These are phyloP conservation scores for Camelina laxa DNA, from an alignment of 345 rosid species.

Conservation along the genomic window DNA sequence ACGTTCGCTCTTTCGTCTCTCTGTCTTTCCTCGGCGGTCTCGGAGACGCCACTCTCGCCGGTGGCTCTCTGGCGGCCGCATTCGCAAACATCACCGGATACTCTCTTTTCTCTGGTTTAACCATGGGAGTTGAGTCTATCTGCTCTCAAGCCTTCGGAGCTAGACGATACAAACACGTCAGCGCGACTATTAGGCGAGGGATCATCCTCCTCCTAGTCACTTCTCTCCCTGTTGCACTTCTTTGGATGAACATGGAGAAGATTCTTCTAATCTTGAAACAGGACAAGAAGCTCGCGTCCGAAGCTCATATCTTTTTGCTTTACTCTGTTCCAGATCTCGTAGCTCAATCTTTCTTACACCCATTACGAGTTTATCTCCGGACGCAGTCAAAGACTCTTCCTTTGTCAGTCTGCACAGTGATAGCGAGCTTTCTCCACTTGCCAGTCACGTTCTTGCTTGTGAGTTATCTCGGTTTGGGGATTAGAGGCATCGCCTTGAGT, in stretches of 20 bases:
- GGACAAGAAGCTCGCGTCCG: constrained; percentile 58
- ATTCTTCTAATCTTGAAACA: constrained; percentile 69
- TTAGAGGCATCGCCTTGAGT: constrained; percentile 73
- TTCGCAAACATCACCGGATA: constrained; percentile 94
- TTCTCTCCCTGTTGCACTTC: constrained; percentile 67
- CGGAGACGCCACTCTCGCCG: constrained; percentile 74
- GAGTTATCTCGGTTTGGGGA: constrained; percentile 58
- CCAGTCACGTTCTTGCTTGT: constrained; percentile 71
- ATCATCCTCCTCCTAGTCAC: constrained; percentile 60
- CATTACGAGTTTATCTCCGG: constrained; percentile 80
- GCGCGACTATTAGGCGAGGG: constrained; percentile 69
- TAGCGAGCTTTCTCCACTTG: constrained; percentile 65
- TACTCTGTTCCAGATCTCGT: constrained; percentile 86
- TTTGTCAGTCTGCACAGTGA: constrained; percentile 62
- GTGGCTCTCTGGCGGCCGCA: constrained; percentile 84
- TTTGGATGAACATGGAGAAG: constrained; percentile 76
- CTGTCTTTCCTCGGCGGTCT: constrained; percentile 76
- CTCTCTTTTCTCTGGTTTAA: constrained; percentile 84
- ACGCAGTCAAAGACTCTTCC: constrained; percentile 81
- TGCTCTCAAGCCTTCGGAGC: constrained; percentile 96
- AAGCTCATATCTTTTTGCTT: constrained; percentile 68
- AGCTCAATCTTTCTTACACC: constrained; percentile 78
- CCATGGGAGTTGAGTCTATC: constrained; percentile 91
- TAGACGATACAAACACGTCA: constrained; percentile 54
- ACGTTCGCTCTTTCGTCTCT: constrained; percentile 85